Evolutionary conservation across 768 basidiomycete genomes (phyloP), one percentile per base, ranked within the genome.

Genomic region (Serendipita sp.): DNA sequence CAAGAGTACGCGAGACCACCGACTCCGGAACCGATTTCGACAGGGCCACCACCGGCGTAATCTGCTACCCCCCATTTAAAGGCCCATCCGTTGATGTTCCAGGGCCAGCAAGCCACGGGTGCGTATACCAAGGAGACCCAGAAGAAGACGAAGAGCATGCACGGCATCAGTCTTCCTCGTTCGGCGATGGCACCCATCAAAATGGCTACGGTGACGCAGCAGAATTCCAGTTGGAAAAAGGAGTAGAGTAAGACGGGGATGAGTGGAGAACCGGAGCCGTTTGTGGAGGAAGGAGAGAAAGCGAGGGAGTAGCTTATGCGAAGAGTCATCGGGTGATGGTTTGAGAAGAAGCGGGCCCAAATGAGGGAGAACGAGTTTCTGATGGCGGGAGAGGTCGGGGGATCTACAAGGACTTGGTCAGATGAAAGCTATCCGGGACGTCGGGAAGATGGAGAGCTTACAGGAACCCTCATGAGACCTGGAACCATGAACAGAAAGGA

Each of bases 91-190:
- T 86, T 83, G 0, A 75, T 68, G 63, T 82, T 82, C 91, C 91
- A 94, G 1, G 81, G 80, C 89, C 91, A 93, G 72, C 81, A 86
- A 34, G 90, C 91, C 65, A 94, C 78, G 7, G 89, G 90, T 70
- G 88, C 90, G 73, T 93, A 92, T 16, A 93, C 90, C 63, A 93
- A 68, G 3, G 92, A 93, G 71, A 85, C 77, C 92, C 92, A 96
- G 64, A 84, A 67, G 74, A 94, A 93, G 2, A 82, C 80, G 71
- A 94, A 83, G 24, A 90, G 76, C 79, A 92, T 84, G 10, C 86
- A 83, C 0, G 91, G 92, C 3, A 90, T 76, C 41, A 94, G 82
- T 54, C 89, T 81, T 1, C 89, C 89, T 65, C 92, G 48, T 41
- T 41, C 38, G 38, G 38, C 92, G 60, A 90, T 80, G 7, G 88